These are phyloP conservation scores for Pyrenochaeta sp. DNA, from an alignment of 2,329 filamentous ascomycete species.

Conservation along the genomic window DNA sequence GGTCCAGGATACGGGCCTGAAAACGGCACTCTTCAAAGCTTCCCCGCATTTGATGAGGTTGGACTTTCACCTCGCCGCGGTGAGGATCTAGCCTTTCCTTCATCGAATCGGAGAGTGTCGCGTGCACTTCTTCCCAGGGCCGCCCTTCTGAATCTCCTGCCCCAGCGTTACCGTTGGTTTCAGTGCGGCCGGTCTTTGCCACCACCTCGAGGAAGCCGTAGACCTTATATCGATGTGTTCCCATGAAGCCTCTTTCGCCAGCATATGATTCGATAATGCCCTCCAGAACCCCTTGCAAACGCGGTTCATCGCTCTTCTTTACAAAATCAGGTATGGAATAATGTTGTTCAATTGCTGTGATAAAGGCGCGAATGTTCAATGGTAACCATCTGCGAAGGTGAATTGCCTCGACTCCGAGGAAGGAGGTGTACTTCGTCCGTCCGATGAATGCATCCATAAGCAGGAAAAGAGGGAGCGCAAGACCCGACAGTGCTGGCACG, in stretches of 20 bases:
- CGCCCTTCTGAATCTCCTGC: slow-evolving; percentile 23
- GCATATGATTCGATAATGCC: slow-evolving; percentile 65
- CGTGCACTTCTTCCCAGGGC: slow-evolving; percentile 35
- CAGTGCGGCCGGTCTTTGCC: slow-evolving; percentile 62
- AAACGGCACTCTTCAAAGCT: slow-evolving; percentile 65
- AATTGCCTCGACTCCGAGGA: slow-evolving; percentile 62
- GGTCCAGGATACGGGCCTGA: slow-evolving; percentile 55
- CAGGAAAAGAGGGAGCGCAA: slow-evolving; percentile 36
- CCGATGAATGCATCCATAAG: slow-evolving; percentile 39
- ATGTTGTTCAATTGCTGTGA: slow-evolving; percentile 64
- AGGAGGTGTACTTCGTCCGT: slow-evolving; percentile 60
- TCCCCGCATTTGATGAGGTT: slow-evolving; percentile 64
- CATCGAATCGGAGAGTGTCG: slow-evolving; percentile 62
- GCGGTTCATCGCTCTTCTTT: slow-evolving; percentile 58
- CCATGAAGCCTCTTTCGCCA: slow-evolving; percentile 65
- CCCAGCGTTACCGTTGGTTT: slow-evolving; percentile 36
- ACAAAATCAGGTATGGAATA: slow-evolving; percentile 65
- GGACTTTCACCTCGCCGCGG: slow-evolving; percentile 56
- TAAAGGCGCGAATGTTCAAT: slow-evolving; percentile 64
- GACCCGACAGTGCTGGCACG: slow-evolving; percentile 34
- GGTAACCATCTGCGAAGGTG: slow-evolving; percentile 64
- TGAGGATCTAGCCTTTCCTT: slow-evolving; percentile 63
- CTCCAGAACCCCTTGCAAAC: slow-evolving; percentile 62
- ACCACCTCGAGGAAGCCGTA: slow-evolving; percentile 64
- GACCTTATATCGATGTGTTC: slow-evolving; percentile 65